Base-by-base conservation (phyloP, 2,329 filamentous ascomycete species). In the Colletotrichum gigasporum region DNA sequence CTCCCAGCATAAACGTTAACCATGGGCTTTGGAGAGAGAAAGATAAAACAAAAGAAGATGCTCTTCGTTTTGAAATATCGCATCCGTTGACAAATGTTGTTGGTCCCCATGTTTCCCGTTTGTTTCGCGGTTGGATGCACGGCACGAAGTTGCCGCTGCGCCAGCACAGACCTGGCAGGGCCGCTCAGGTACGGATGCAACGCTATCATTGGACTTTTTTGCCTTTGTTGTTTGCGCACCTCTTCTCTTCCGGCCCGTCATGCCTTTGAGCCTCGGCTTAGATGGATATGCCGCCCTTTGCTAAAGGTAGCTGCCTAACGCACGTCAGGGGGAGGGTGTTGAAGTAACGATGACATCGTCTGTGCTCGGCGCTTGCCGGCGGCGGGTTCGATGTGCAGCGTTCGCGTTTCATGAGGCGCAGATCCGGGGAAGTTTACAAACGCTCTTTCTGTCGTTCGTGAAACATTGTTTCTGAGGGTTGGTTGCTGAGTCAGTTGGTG, bases 1-100 rank as follows among this genome's bases (percentile, higher is more conserved):
- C 56, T 39, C 56, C 20, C 50, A 55, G 57, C 50, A 62, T 55
- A 65, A 48, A 62, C 35, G 42, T 62, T 28, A 12, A 30, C 14
- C 22, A 57, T 32, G 34, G 56, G 14, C 20, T 54, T 48, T 32
- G 24, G 14, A n/a, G 30, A 37, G 47, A n/a, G 22, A 20, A 16
- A 20, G 28, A n/a, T n/a, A 12, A 26, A 24, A 61, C 16, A 22
- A 39, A 52, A 47, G 26, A 51, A 54, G 32, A 35, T 1, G 7
- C 22, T 22, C 55, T 22, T 22, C 20, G 3, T 58, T 35, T 37
- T 10, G n/a, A 20, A 18, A n/a, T 0, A 7, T 45, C 20, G 22
- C 12, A 45, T 24, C 22, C 22, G 8, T 3, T 2, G 2, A 4
- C 2, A 3, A 14, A 14, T 11, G n/a, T 47, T n/a, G n/a, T n/a